A percentile compares a stretch with the other conserved stretches of the same genome.
These are phyloP conservation scores for Sphaerulina populicola DNA, from an alignment of 2,329 filamentous ascomycete genomes.

Conservation along the genomic window DNA sequence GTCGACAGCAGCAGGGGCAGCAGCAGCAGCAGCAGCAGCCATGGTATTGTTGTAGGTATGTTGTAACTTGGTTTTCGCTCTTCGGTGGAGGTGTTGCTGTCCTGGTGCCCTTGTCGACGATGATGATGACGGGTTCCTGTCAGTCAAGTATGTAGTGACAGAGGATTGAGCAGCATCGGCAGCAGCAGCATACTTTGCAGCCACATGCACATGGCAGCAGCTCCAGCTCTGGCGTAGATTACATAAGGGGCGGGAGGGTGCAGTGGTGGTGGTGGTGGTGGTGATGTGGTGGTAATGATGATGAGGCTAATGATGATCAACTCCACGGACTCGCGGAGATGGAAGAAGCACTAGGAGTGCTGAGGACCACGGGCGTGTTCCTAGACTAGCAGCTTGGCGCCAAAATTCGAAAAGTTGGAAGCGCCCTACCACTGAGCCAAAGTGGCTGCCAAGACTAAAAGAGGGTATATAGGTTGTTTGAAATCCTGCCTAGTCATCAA, in stretches of 20 bases:
- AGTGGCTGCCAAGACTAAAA: too few species aligned
- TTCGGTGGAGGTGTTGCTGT: not conserved
- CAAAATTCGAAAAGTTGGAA: too few species aligned
- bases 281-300: too few species aligned
- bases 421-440: too few species aligned
- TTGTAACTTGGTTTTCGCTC: not conserved
- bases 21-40: slow-evolving; percentile 14
- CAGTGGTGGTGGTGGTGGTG: too few species aligned
- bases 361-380: too few species aligned
- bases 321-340: slow-evolving; percentile 9
- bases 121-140: not conserved
- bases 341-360: slow-evolving; percentile 6
- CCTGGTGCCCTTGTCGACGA: not conserved
- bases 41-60: not conserved
- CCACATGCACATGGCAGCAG: not conserved
- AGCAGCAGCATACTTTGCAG: not conserved
- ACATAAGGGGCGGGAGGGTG: not conserved
- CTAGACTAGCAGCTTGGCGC: too few species aligned
- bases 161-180: not conserved
- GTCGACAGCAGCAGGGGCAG: slow-evolving; percentile 10
- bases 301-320: not conserved
- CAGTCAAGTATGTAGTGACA: not conserved
- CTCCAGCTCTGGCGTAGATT: not conserved
- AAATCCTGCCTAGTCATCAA: too few species aligned
- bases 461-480: too few species aligned